phyloP scores from a whole-genome alignment of 306 rosid genomes.

The Rubus parviflorus region DNA sequence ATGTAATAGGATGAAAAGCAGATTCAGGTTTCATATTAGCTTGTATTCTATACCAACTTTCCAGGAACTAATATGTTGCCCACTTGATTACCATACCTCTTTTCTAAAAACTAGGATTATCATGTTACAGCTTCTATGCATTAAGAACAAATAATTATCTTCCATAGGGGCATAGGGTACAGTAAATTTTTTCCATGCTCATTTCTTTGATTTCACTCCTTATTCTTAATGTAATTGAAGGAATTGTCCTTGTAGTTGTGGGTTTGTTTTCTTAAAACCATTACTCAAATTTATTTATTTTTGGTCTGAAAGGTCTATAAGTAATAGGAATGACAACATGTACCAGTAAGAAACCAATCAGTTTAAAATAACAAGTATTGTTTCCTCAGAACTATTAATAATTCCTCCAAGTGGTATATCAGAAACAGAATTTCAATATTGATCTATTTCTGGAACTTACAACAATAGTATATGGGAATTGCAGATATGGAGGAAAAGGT shows the following conservation, averaged over 20 bases:
- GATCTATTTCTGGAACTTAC: constrained; percentile 3
- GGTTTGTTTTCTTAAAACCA: no score
- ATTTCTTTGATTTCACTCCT: neutral
- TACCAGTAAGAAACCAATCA: no score
- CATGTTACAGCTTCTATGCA: neutral
- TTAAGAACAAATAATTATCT: neutral
- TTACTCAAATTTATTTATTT: no score
- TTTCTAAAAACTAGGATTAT: neutral
- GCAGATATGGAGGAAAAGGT: constrained; percentile 97
- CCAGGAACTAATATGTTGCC: neutral
- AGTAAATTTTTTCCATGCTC: neutral
- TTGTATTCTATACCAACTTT: neutral
- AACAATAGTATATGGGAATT: constrained; percentile 23
- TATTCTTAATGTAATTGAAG: no score
- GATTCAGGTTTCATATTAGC: neutral
- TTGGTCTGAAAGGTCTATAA: no score
- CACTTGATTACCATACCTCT: neutral
- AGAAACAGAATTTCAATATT: no score
- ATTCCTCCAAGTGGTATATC: no score
- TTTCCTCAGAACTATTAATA: no score
- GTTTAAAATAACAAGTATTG: no score
- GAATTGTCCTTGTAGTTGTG: no score
- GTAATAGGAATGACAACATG: no score
- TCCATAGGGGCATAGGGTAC: neutral
- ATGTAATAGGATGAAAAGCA: neutral